Conservation (phyloP, 2,329 filamentous ascomycete species). For the Colletotrichum chlorophyti region DNA sequence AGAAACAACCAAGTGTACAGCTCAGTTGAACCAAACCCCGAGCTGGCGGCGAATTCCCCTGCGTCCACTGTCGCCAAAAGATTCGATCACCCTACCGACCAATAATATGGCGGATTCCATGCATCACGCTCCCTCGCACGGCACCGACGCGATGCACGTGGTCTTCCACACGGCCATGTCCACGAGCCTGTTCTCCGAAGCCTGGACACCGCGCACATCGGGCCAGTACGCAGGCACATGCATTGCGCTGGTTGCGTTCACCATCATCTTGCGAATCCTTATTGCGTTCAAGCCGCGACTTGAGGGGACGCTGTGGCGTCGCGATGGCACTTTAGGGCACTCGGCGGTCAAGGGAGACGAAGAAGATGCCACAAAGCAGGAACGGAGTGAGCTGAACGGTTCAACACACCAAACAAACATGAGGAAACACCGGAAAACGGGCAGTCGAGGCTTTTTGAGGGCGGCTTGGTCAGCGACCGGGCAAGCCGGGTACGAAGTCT, state of each 20-base stretch:
- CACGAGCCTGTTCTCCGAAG: background rate
- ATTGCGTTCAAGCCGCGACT: constrained; percentile 14
- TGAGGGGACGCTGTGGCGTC: constrained; percentile 3
- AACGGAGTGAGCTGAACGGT: no score
- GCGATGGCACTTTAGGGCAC: background rate
- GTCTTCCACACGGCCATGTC: constrained; percentile 18
- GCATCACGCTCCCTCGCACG: background rate
- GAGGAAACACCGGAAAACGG: background rate
- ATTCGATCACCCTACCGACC: no score
- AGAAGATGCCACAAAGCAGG: background rate
- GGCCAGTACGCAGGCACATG: constrained; percentile 12
- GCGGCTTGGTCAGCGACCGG: background rate
- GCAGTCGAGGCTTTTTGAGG: background rate
- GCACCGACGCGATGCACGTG: background rate
- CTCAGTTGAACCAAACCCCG: no score
- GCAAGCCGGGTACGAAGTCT: background rate
- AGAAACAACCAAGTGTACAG: no score
- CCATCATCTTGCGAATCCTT: constrained; percentile 10
- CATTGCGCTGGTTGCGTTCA: background rate
- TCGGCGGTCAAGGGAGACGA: background rate
- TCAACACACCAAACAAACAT: no score
- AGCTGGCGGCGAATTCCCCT: no score
- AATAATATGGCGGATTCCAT: background rate
- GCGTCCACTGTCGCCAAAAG: no score
- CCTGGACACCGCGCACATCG: background rate